Base-by-base conservation (phyloP, 2,329 filamentous ascomycete species). In the Trichoderma aggressivum region DNA sequence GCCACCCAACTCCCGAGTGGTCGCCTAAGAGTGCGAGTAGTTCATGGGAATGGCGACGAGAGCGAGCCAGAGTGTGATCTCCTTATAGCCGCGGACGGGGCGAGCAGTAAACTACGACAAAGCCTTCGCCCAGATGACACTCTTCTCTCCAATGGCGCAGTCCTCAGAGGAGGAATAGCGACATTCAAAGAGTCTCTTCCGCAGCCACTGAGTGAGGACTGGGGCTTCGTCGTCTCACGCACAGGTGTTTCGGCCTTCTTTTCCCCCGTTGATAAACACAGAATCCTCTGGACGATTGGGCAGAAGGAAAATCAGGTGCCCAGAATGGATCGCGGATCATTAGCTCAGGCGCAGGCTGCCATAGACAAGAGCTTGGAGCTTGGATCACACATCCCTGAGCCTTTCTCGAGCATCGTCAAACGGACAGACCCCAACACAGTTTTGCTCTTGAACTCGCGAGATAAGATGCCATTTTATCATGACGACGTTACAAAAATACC, bases 51-150 rank as follows among this genome's bases (percentile, higher is more conserved):
- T 67, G 69, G 7, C 26, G 30, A 1, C 58, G 75, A 16, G 70
- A 74, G 28, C 24, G 64, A 67, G 5, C 34, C 32, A 10, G 73
- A 77, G 2, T 83, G 82, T 58, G 83, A 86, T 71, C 18, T 86
- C 0, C 78, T 86, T 8, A 77, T 86, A 43, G 83, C 79, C 0
- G 83, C 84, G 0, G 85, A 86, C 71, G 85, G 84, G 0, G 79
- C 82, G 0, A 79, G 75, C 21, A 85, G 82, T 72, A 83, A 80
- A 70, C 76, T 86, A 3, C 76, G 85, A 39, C 74, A 75, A 14
- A 72, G 53, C 10, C 72, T 86, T 6, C 77, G 84, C 21, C 83
- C 83, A 10, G 71, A 79, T 7, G 82, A 85, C 66, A 75, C 66
- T 1, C 77, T 85, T 2, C 43, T 79, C 16, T 85, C 81, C 73